These are phyloP conservation scores for Phycomyces blakesleeanus DNA, from an alignment of 192 early-diverging fungal species.

Conservation along the genomic window DNA sequence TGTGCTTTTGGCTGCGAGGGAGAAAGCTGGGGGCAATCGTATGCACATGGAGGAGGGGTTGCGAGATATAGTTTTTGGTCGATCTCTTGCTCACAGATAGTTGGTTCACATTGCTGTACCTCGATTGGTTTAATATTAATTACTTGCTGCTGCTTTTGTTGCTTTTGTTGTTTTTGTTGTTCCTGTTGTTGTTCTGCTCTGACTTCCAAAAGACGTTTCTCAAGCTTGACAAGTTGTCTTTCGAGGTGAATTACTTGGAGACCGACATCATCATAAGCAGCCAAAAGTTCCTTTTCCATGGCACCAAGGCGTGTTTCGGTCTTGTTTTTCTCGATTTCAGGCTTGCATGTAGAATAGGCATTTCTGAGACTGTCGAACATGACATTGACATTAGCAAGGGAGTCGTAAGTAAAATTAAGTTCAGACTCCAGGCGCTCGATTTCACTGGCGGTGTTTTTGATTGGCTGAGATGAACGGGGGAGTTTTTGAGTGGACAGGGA, in stretches of 20 bases:
- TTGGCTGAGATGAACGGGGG: not conserved
- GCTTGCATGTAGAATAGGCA: conserved; percentile 1
- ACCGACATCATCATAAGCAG: conserved; percentile 34
- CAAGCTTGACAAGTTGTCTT: conserved; percentile 21
- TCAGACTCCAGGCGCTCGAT: conserved; percentile 4
- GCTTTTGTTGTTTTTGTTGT: too few relatives aligned
- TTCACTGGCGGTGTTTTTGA: not conserved
- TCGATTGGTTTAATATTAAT: too few relatives aligned
- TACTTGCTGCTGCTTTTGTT: too few relatives aligned
- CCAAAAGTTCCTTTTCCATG: conserved; percentile 32
- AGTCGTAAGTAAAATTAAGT: conserved; percentile 9
- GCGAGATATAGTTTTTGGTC: not conserved
- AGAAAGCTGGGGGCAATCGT: not conserved
- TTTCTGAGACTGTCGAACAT: conserved; percentile 10
- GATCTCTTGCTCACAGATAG: too few relatives aligned
- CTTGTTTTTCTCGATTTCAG: conserved; percentile 3
- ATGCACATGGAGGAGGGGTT: not conserved
- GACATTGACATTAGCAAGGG: conserved; percentile 8
- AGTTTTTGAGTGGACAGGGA: not conserved
- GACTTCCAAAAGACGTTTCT: conserved; percentile 10
- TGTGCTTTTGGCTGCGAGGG: not conserved
- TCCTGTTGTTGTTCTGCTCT: not conserved
- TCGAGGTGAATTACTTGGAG: conserved; percentile 34
- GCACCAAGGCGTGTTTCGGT: conserved; percentile 23
- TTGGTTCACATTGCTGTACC: too few relatives aligned